phyloP scores from a whole-genome alignment of 306 rosid species.

The Glycine soja region DNA sequence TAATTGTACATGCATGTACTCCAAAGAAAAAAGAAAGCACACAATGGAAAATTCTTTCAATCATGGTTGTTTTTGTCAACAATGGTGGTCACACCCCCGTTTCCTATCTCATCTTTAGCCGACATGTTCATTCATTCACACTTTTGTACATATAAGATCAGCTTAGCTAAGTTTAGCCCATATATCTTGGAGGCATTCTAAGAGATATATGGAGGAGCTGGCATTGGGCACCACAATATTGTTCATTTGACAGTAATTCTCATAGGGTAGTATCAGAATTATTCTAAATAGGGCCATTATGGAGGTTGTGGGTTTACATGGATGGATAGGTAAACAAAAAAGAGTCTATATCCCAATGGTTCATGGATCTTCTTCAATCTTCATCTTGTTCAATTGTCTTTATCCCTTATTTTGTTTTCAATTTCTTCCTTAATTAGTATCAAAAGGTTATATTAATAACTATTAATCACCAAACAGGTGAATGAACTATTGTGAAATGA shows the following conservation, averaged over 20 bases:
- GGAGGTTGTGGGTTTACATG: slow-evolving; percentile 24
- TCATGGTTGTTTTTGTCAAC: slow-evolving; percentile 33
- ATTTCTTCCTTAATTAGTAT: not conserved
- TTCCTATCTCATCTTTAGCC: slow-evolving; percentile 37
- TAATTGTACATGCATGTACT: slow-evolving; percentile 6
- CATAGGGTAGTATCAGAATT: not conserved
- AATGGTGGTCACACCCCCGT: slow-evolving; percentile 29
- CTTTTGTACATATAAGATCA: not conserved
- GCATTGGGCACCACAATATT: slow-evolving; percentile 24
- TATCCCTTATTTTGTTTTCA: not conserved
- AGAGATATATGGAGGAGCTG: slow-evolving; percentile 11
- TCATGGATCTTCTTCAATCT: not conserved
- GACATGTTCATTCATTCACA: slow-evolving; percentile 15
- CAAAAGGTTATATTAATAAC: too few relatives aligned
- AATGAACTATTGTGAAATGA: too few relatives aligned
- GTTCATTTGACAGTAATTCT: not conserved
- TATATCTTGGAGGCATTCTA: slow-evolving; percentile 8
- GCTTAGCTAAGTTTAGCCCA: not conserved
- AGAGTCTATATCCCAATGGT: slow-evolving; percentile 12
- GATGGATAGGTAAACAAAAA: not conserved
- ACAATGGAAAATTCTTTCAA: slow-evolving; percentile 15
- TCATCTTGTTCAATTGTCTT: not conserved
- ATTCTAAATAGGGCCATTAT: slow-evolving; percentile 21
- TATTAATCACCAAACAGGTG: too few relatives aligned
- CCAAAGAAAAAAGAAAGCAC: not conserved